Percentiles rank a stretch among this genome's conserved stretches.
These are phyloP conservation scores for Mortierella polycephala DNA, from an alignment of 371 early-diverging fungal genomes.

Conservation along the genomic window DNA sequence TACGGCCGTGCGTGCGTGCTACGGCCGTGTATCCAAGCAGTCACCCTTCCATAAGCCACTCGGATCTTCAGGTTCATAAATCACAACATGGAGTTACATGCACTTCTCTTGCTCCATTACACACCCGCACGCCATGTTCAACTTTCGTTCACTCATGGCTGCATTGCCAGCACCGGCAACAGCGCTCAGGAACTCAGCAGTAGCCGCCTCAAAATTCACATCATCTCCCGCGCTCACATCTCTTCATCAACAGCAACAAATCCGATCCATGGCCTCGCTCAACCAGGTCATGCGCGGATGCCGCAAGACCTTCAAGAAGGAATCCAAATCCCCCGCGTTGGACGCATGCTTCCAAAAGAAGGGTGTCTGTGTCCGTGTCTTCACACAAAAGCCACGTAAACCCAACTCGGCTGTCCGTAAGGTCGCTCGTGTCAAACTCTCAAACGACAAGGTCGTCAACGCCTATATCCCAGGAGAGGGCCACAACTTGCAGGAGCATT, in stretches of 20 bases:
- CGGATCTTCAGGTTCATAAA: background rate
- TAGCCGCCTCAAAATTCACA: conserved; percentile 13
- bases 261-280: conserved; percentile 84
- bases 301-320: conserved; percentile 76
- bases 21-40: background rate
- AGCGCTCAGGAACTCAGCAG: conserved; percentile 26
- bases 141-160: conserved; percentile 47
- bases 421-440: conserved; percentile 86
- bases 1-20: too few relatives aligned
- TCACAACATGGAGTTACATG: too few relatives aligned
- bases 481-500: conserved; percentile 97
- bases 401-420: conserved; percentile 94
- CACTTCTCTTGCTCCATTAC: background rate
- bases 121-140: conserved; percentile 35
- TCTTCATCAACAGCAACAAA: conserved; percentile 29
- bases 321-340: conserved; percentile 88
- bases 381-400: conserved; percentile 92
- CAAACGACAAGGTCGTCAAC: conserved; percentile 88
- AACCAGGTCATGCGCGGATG: conserved; percentile 93
- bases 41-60: conserved; percentile 9
- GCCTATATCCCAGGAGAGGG: conserved; percentile 99
- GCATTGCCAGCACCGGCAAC: conserved; percentile 40
- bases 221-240: conserved; percentile 20
- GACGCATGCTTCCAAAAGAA: conserved; percentile 89
- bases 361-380: conserved; percentile 96